Percentiles rank a stretch among this genome's conserved stretches.
These are phyloP conservation scores for Saccharomyces hybrid DNA, from an alignment of 1,139 yeast genomes.

Conservation along the genomic window DNA sequence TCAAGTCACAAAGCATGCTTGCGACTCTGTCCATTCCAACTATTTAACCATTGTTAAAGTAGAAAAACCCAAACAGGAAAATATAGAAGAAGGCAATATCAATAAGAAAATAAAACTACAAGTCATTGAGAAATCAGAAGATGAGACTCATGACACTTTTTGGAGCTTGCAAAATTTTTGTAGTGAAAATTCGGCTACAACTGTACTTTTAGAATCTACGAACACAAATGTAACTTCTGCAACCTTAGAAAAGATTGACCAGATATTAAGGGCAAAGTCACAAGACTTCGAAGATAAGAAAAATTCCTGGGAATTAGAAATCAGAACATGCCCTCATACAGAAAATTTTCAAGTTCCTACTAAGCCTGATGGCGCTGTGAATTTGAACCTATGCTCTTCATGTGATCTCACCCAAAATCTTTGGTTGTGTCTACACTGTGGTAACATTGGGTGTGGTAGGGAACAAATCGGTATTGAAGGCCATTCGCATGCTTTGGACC, in stretches of 20 bases:
- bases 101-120: constrained; percentile 67
- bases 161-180: constrained; percentile 20
- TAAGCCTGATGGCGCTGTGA: constrained; percentile 15
- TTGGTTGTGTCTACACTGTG: constrained; percentile 92
- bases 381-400: constrained; percentile 44
- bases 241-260: constrained; percentile 35
- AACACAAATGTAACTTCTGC: constrained; percentile 9
- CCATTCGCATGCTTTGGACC: constrained; percentile 79
- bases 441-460: constrained; percentile 86
- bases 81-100: constrained; percentile 15
- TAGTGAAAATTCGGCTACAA: constrained; percentile 3
- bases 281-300: constrained; percentile 62
- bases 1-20: constrained; percentile 16
- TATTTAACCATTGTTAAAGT: constrained; percentile 23
- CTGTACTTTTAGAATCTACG: constrained; percentile 4
- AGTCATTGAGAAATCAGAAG: constrained; percentile 60
- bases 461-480: constrained; percentile 90
- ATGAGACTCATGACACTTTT: constrained; percentile 52
- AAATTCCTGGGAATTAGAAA: constrained; percentile 88
- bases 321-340: constrained; percentile 73
- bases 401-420: constrained; percentile 73
- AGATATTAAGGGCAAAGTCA: constrained; percentile 59
- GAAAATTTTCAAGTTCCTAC: constrained; percentile 40
- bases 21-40: constrained; percentile 15
- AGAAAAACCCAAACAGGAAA: constrained; percentile 14